Evolutionary conservation across 1,284 basidiomycete species (phyloP).

Genomic region (Trichosporon sp.): DNA sequence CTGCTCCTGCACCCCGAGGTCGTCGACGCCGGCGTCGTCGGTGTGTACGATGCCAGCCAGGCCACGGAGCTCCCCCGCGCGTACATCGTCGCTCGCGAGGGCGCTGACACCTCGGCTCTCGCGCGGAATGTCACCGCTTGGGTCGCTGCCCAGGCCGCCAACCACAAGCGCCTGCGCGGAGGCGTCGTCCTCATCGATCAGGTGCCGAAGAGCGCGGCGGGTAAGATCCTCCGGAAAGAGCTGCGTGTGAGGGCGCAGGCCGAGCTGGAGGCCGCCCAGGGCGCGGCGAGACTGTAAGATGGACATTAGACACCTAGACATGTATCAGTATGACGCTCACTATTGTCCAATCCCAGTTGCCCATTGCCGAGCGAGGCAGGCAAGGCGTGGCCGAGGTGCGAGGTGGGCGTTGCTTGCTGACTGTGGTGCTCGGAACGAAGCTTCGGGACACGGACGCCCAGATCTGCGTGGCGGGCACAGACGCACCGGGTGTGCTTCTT

Average conservation of each 20-base stretch:
- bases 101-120: constrained; percentile 45
- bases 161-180: constrained; percentile 53
- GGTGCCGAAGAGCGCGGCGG: constrained; percentile 51
- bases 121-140: constrained; percentile 57
- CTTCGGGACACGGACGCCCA: background rate
- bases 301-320: background rate
- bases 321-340: background rate
- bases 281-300: constrained; percentile 4
- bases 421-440: background rate
- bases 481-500: background rate
- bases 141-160: constrained; percentile 57
- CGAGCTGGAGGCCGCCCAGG: constrained; percentile 10
- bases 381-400: no score
- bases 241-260: constrained; percentile 26
- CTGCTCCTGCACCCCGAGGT: constrained; percentile 67
- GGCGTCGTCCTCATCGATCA: constrained; percentile 51
- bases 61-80: constrained; percentile 69
- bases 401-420: no score
- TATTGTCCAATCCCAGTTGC: background rate
- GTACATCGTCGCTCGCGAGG: constrained; percentile 12
- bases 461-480: background rate
- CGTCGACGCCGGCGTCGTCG: constrained; percentile 67
- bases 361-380: background rate
- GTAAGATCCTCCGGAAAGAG: constrained; percentile 43
- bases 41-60: constrained; percentile 58